Conservation (phyloP, 2,329 filamentous ascomycete species). For the Aaosphaeria arxii region DNA sequence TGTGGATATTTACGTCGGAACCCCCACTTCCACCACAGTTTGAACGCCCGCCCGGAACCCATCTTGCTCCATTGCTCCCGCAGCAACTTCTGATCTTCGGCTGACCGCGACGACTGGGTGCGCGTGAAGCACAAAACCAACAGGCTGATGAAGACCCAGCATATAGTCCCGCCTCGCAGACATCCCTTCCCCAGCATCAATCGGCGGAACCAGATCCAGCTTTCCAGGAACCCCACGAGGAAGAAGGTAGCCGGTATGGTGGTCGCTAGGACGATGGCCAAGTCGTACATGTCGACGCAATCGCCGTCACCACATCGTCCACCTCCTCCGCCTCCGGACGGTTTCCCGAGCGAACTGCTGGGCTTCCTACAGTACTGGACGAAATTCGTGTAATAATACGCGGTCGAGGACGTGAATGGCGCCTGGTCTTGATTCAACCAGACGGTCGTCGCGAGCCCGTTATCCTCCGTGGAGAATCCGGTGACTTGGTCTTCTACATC, state of each 20-base stretch:
- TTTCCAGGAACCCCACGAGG: slow-evolving; percentile 29
- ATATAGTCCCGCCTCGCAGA: slow-evolving; percentile 29
- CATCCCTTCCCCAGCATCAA: slow-evolving; percentile 30
- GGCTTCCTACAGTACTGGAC: no score
- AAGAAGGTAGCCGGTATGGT: slow-evolving; percentile 24
- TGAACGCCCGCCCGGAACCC: slow-evolving; percentile 23
- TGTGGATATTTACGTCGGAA: slow-evolving; percentile 28
- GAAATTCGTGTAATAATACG: slow-evolving; percentile 17
- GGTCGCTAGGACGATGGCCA: no score
- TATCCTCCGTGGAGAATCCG: slow-evolving; percentile 11
- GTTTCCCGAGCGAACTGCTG: no score
- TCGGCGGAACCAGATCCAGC: slow-evolving; percentile 34
- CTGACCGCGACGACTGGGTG: slow-evolving; percentile 25
- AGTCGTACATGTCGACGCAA: no score
- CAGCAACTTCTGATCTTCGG: slow-evolving; percentile 27
- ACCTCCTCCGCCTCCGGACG: no score
- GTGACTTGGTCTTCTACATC: slow-evolving; percentile 20
- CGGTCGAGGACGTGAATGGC: slow-evolving; percentile 16
- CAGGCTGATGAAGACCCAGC: slow-evolving; percentile 27
- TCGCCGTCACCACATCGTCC: no score
- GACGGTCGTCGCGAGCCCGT: no score
- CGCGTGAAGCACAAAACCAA: slow-evolving; percentile 31
- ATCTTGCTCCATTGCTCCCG: slow-evolving; percentile 28
- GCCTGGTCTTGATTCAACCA: no score
- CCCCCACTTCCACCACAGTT: slow-evolving; percentile 31